Evolutionary conservation across 306 rosid genomes (phyloP).

Genomic region (Quercus wislizeni): DNA sequence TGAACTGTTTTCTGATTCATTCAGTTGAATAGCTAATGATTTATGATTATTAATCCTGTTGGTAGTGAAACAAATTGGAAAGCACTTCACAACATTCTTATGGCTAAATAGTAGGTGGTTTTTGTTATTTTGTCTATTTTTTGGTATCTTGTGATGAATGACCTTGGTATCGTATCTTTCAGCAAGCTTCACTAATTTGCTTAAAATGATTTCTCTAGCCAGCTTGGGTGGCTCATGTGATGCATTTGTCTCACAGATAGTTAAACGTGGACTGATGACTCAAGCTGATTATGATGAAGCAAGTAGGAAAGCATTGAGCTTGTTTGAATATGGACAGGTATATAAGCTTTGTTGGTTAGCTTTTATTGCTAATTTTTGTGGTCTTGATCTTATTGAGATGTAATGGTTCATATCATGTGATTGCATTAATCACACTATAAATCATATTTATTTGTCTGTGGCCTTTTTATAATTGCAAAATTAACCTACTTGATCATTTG

Average conservation of each 20-base stretch:
- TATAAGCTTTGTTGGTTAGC: background rate
- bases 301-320: constrained; percentile 65
- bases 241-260: constrained; percentile 54
- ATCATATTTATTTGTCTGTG: background rate
- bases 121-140: background rate
- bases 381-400: background rate
- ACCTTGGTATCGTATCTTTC: background rate
- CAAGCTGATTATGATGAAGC: constrained; percentile 78
- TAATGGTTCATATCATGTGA: background rate
- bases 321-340: constrained; percentile 96
- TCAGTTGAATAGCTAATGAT: background rate
- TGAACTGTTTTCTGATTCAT: background rate
- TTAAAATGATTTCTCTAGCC: background rate
- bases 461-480: background rate
- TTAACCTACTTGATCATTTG: constrained; percentile 19
- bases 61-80: background rate
- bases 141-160: background rate
- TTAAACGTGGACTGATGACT: constrained; percentile 68
- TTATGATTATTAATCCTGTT: background rate
- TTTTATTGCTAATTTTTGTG: background rate
- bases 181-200: background rate
- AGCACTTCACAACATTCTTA: background rate
- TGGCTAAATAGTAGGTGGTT: background rate
- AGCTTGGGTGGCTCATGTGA: constrained; percentile 17
- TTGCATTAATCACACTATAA: background rate